Evolutionary conservation across 495 filamentous ascomycete species (phyloP).

Genomic region (Achaetomiella virescens): DNA sequence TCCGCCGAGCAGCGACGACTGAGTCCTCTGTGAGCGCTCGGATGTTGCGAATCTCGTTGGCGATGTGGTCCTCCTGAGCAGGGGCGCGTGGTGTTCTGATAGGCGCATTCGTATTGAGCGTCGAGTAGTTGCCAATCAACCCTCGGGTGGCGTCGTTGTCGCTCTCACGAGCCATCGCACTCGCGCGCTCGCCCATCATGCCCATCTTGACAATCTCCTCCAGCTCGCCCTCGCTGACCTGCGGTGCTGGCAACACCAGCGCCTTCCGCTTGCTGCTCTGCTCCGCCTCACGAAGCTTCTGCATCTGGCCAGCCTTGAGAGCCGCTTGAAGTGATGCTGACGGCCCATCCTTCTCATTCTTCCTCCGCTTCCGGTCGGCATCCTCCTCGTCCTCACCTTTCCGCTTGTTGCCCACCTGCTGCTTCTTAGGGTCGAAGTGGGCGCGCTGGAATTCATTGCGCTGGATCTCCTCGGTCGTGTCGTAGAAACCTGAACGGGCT

Average conservation of each 20-base stretch:
- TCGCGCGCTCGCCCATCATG: constrained; percentile 86
- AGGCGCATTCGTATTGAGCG: constrained; percentile 71
- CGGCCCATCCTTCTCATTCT: constrained; percentile 72
- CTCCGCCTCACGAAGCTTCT: constrained; percentile 92
- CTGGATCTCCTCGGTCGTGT: constrained; percentile 72
- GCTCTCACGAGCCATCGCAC: constrained; percentile 62
- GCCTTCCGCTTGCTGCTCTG: constrained; percentile 86
- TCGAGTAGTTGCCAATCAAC: constrained; percentile 75
- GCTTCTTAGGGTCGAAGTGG: constrained; percentile 89
- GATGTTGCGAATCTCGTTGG: constrained; percentile 95
- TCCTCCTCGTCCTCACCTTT: constrained; percentile 86
- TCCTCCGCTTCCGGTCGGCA: constrained; percentile 73
- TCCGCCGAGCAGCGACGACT: constrained; percentile 90
- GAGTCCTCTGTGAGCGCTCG: constrained; percentile 85
- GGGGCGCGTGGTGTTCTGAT: constrained; percentile 88
- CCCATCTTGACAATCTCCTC: constrained; percentile 99
- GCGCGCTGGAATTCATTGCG: constrained; percentile 83
- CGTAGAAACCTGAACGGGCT: constrained; percentile 85
- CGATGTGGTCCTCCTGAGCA: constrained; percentile 87
- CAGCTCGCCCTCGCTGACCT: constrained; percentile 86
- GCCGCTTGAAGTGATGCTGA: constrained; percentile 80
- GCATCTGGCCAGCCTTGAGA: constrained; percentile 88
- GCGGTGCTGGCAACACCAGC: constrained; percentile 75
- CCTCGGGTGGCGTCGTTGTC: constrained; percentile 84
- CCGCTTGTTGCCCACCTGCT: constrained; percentile 90